Evolutionary conservation across 208 protist species (phyloP).

Genomic region (Trypanosoma platydactyli): DNA sequence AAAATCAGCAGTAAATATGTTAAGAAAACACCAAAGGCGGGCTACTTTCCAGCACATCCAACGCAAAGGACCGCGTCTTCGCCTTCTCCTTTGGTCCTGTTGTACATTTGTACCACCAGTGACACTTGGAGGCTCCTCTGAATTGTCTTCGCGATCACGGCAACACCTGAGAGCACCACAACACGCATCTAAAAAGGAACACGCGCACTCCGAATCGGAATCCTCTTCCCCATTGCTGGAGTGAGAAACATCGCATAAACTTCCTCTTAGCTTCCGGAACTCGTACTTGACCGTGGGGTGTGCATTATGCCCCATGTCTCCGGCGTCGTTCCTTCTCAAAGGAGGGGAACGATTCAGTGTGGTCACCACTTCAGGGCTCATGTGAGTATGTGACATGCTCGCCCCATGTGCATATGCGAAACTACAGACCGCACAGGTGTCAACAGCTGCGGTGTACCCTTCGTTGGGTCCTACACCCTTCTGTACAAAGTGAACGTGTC

Average conservation of each 20-base stretch:
- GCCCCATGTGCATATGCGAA: no score
- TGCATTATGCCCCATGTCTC: not conserved
- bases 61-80: constrained; percentile 3
- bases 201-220: constrained; percentile 17
- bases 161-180: no score
- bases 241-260: constrained; percentile 8
- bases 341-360: not conserved
- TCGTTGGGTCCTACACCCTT: not conserved
- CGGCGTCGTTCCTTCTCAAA: not conserved
- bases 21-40: constrained; percentile 24
- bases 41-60: constrained; percentile 6
- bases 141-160: no score
- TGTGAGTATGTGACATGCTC: no score
- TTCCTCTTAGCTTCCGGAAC: not conserved
- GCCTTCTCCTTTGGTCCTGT: not conserved
- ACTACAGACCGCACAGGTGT: not conserved
- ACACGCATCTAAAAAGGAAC: not conserved
- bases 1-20: constrained; percentile 32
- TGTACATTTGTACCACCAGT: not conserved
- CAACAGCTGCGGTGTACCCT: not conserved
- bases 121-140: no score
- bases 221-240: constrained; percentile 3
- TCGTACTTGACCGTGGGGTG: not conserved
- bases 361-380: no score
- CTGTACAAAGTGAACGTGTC: not conserved